phyloP scores from a whole-genome alignment of 2,329 filamentous ascomycete genomes.

The Lecanicillium sp. region DNA sequence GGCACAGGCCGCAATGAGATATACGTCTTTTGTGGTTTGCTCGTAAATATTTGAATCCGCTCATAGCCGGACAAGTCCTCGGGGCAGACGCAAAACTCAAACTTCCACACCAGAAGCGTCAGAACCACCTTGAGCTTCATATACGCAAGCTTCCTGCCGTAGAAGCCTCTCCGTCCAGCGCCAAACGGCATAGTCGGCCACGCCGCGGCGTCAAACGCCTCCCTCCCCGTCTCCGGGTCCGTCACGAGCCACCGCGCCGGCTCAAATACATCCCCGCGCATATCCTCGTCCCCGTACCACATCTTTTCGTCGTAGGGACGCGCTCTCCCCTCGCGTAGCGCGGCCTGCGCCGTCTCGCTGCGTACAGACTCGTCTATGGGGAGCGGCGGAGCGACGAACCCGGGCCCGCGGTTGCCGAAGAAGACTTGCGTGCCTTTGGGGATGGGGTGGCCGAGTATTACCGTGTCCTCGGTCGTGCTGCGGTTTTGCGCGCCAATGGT shows the following conservation, averaged over 20 bases:
- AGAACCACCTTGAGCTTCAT: constrained; percentile 5
- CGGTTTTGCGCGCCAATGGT: constrained; percentile 18
- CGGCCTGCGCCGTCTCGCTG: constrained; percentile 2
- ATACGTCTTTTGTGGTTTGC: constrained; percentile 5
- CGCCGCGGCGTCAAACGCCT: constrained; percentile 3
- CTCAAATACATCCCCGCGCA: constrained; percentile 7
- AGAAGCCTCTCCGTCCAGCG: constrained; percentile 4
- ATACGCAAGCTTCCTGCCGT: constrained; percentile 4
- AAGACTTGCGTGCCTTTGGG: constrained; percentile 20
- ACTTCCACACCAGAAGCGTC: constrained; percentile 7
- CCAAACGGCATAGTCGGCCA: constrained; percentile 4
- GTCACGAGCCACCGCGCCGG: constrained; percentile 10
- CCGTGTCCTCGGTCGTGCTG: constrained; percentile 16
- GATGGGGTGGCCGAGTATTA: constrained; percentile 18
- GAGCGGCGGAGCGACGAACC: constrained; percentile 10
- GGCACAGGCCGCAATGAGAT: too few species aligned
- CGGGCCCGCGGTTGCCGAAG: constrained; percentile 13
- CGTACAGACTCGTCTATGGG: constrained; percentile 1
- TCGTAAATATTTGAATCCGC: constrained; percentile 3
- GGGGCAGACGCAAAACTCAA: constrained; percentile 2
- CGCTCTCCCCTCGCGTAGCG: constrained; percentile 1
- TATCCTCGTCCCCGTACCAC: neutral
- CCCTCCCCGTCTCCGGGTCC: neutral
- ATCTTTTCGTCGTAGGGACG: constrained; percentile 6
- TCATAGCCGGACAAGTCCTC: constrained; percentile 2